phyloP scores from a whole-genome alignment of 2,329 filamentous ascomycete species.

The Tothia fuscella region DNA sequence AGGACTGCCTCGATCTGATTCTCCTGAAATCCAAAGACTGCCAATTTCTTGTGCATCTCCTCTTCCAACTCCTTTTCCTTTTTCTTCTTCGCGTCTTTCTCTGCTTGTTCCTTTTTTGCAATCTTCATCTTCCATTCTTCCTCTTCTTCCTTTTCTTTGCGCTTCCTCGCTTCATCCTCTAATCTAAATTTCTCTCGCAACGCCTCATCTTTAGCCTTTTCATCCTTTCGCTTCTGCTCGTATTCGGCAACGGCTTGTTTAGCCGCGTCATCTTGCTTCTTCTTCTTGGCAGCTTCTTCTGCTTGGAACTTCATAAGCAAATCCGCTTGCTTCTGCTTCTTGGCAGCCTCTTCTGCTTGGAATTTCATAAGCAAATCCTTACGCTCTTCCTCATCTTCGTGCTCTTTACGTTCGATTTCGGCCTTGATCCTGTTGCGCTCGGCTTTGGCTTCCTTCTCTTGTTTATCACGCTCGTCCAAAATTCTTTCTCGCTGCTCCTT shows the following conservation, averaged over 20 bases:
- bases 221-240: conserved; percentile 19
- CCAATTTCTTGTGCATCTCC: conserved; percentile 32
- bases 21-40: conserved; percentile 33
- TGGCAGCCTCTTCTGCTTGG: conserved; percentile 1
- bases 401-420: conserved; percentile 14
- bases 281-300: conserved; percentile 5
- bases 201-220: conserved; percentile 11
- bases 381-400: conserved; percentile 12
- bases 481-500: conserved; percentile 9
- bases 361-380: conserved; percentile 10
- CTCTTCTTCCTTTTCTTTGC: conserved; percentile 30
- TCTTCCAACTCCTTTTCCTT: conserved; percentile 31
- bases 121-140: conserved; percentile 30
- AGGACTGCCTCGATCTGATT: conserved; percentile 37
- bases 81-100: conserved; percentile 27
- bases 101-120: conserved; percentile 29
- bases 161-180: conserved; percentile 28
- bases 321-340: conserved; percentile 7
- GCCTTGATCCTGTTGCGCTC: conserved; percentile 13
- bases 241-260: conserved; percentile 9
- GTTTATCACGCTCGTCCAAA: conserved; percentile 3
- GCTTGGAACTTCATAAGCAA: conserved; percentile 8
- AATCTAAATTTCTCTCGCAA: conserved; percentile 24
- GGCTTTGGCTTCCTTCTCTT: conserved; percentile 21
- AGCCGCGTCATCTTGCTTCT: conserved; percentile 3